Conservation (phyloP, 2,329 filamentous ascomycete species). For the Colletotrichum orbiculare region DNA sequence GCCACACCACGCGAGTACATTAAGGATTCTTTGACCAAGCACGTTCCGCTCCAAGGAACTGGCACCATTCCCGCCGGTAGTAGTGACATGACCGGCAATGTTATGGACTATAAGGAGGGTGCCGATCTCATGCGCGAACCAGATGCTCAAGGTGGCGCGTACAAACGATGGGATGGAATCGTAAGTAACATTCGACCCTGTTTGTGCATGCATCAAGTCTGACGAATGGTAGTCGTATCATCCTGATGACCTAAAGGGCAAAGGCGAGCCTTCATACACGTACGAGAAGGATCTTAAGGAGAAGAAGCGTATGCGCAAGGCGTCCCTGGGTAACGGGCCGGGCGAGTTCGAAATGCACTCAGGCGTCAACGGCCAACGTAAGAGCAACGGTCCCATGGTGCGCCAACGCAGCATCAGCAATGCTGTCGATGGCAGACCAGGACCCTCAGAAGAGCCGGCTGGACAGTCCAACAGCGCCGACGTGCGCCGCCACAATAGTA, state of each 20-base stretch:
- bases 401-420: slow-evolving; percentile 60
- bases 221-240: slow-evolving; percentile 68
- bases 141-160: slow-evolving; percentile 76
- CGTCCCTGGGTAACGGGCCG: slow-evolving; percentile 41
- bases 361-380: slow-evolving; percentile 40
- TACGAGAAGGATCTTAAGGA: slow-evolving; percentile 76
- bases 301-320: slow-evolving; percentile 54
- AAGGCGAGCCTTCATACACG: slow-evolving; percentile 80
- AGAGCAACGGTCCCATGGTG: slow-evolving; percentile 41
- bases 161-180: slow-evolving; percentile 78
- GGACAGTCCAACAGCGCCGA: slow-evolving; percentile 41
- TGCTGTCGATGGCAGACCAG: slow-evolving; percentile 42
- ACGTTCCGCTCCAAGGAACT: slow-evolving; percentile 84
- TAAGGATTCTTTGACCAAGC: slow-evolving; percentile 75
- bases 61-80: slow-evolving; percentile 80
- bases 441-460: slow-evolving; percentile 36
- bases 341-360: slow-evolving; percentile 63
- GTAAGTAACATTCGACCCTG: slow-evolving; percentile 61
- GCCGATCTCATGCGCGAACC: slow-evolving; percentile 83
- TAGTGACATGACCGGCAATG: slow-evolving; percentile 73
- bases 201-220: slow-evolving; percentile 1
- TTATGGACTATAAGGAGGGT: slow-evolving; percentile 86
- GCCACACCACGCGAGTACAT: slow-evolving; percentile 86
- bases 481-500: slow-evolving; percentile 53
- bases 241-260: slow-evolving; percentile 83